Conservation (phyloP, 1,284 basidiomycete genomes). For the Cryptococcus wingfieldii region DNA sequence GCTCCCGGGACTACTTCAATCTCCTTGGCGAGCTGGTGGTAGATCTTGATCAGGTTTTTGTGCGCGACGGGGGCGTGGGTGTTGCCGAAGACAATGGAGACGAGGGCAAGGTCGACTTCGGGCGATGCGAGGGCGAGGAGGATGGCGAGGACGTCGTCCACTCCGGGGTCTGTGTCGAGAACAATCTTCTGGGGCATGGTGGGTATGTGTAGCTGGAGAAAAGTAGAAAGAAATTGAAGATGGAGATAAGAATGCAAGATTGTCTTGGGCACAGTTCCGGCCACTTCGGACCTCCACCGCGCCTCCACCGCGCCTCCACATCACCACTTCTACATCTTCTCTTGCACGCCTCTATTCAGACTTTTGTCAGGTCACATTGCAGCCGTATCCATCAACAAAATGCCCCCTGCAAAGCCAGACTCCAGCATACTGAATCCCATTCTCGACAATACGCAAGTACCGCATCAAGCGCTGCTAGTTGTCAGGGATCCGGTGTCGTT, state of each 20-base stretch:
- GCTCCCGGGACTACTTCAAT: slow-evolving; percentile 60
- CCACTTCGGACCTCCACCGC: neutral
- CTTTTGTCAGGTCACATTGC: neutral
- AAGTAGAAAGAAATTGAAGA: neutral
- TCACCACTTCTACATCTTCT: neutral
- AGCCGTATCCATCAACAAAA: neutral
- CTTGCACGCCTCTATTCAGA: neutral
- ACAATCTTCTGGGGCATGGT: slow-evolving; percentile 39
- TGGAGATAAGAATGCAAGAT: neutral
- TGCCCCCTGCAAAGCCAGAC: neutral
- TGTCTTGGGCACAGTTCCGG: too few relatives aligned
- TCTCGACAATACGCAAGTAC: slow-evolving; percentile 34
- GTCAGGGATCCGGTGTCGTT: slow-evolving; percentile 27
- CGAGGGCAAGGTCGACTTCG: slow-evolving; percentile 16
- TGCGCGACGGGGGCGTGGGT: slow-evolving; percentile 56
- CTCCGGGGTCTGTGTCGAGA: slow-evolving; percentile 57
- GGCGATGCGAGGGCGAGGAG: slow-evolving; percentile 39
- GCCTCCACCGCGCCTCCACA: neutral
- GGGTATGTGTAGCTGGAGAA: neutral
- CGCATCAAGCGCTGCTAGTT: slow-evolving; percentile 40
- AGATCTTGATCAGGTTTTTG: slow-evolving; percentile 72
- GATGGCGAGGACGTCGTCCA: slow-evolving; percentile 81
- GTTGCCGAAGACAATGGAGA: slow-evolving; percentile 64
- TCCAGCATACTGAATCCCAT: slow-evolving; percentile 22
- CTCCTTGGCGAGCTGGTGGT: slow-evolving; percentile 65